phyloP scores from a whole-genome alignment of 768 basidiomycete species.

The Auriscalpium orientale region DNA sequence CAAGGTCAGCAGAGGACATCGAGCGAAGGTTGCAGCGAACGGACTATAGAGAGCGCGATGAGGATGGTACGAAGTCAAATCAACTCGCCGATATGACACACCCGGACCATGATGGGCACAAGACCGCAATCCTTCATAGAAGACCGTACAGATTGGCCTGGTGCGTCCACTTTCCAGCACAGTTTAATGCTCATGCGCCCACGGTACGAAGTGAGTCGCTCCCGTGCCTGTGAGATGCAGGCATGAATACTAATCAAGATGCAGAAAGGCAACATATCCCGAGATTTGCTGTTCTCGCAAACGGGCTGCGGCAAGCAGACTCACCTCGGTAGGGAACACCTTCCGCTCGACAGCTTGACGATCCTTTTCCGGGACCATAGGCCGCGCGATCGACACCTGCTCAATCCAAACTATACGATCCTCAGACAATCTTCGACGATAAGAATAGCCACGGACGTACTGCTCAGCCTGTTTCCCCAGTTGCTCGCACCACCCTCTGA shows the following conservation, averaged over 20 bases:
- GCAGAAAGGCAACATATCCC: neutral
- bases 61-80: neutral
- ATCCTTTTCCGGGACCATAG: conserved; percentile 83
- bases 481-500: conserved; percentile 45
- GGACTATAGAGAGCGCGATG: conserved; percentile 43
- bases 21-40: conserved; percentile 85
- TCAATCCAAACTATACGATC: conserved; percentile 77
- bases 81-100: conserved; percentile 34
- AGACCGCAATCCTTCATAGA: conserved; percentile 82
- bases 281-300: neutral
- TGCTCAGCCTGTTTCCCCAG: conserved; percentile 80
- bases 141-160: conserved; percentile 59
- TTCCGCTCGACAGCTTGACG: conserved; percentile 64
- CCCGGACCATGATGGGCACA: conserved; percentile 94
- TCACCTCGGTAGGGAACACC: conserved; percentile 86
- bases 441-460: conserved; percentile 40
- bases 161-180: conserved; percentile 67
- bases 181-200: conserved; percentile 84
- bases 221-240: conserved; percentile 60
- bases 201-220: conserved; percentile 86
- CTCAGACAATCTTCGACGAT: conserved; percentile 8
- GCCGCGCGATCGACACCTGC: conserved; percentile 71
- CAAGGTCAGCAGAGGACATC: conserved; percentile 80
- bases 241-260: neutral
- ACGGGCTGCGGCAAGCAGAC: conserved; percentile 4